These are phyloP conservation scores for Lomentospora prolificans DNA, from an alignment of 2,329 filamentous ascomycete species.

Conservation along the genomic window DNA sequence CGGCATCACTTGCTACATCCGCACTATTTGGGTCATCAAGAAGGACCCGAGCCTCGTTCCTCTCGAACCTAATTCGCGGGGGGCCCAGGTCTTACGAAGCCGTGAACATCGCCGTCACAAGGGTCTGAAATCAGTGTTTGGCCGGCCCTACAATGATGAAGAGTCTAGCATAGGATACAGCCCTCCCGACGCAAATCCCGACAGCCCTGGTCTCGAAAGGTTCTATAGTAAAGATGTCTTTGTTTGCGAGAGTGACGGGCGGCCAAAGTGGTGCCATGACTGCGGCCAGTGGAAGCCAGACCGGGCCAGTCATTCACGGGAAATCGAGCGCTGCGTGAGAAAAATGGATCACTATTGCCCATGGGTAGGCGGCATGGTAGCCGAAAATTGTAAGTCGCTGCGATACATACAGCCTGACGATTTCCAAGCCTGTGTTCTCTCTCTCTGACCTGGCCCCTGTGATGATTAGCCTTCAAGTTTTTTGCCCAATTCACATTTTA, in stretches of 20 bases:
- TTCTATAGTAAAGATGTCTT: slow-evolving; percentile 82
- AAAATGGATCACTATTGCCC: slow-evolving; percentile 97
- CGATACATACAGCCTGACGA: neutral
- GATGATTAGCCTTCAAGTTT: slow-evolving; percentile 65
- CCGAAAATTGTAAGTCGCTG: slow-evolving; percentile 54
- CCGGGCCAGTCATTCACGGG: slow-evolving; percentile 75
- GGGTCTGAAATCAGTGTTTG: slow-evolving; percentile 16
- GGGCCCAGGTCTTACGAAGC: neutral
- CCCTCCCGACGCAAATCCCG: slow-evolving; percentile 36
- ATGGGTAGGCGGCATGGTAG: slow-evolving; percentile 90
- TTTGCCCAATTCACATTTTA: slow-evolving; percentile 83
- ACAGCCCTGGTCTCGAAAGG: slow-evolving; percentile 58
- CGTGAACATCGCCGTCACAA: slow-evolving; percentile 11
- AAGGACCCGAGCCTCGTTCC: slow-evolving; percentile 66
- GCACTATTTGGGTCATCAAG: slow-evolving; percentile 58
- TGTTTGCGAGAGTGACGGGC: slow-evolving; percentile 70
- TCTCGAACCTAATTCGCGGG: slow-evolving; percentile 31
- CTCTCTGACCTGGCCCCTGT: neutral
- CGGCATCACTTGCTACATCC: slow-evolving; percentile 58
- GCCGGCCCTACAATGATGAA: slow-evolving; percentile 13
- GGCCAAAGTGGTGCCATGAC: slow-evolving; percentile 76
- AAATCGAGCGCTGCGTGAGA: slow-evolving; percentile 68
- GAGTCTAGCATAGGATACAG: slow-evolving; percentile 11
- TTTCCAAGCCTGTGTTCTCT: slow-evolving; percentile 2
- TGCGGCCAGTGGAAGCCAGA: slow-evolving; percentile 87